These are phyloP conservation scores for Dioscorea cayenensis DNA, from an alignment of 116 monocot species.

Conservation along the genomic window DNA sequence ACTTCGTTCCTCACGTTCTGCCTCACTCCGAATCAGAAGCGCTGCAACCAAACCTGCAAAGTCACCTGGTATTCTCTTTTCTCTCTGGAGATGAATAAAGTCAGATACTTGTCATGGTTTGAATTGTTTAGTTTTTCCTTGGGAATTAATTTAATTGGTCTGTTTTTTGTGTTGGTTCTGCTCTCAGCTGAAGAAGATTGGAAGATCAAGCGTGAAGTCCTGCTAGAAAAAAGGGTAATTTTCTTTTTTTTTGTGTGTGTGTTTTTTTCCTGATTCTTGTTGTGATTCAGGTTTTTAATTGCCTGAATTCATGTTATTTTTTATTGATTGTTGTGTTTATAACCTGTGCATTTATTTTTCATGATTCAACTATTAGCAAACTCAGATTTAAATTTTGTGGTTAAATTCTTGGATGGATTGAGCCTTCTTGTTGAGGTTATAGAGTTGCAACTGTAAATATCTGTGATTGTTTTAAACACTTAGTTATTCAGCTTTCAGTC, in stretches of 20 bases:
- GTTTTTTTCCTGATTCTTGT: background rate
- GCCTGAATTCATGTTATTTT: no score
- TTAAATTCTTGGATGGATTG: no score
- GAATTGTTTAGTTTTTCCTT: constrained; percentile 1
- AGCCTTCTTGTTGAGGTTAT: no score
- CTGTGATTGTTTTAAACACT: no score
- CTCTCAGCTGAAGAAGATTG: constrained; percentile 84
- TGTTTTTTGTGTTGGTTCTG: background rate
- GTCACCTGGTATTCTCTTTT: constrained; percentile 42
- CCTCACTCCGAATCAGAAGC: constrained; percentile 21
- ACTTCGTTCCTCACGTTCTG: constrained; percentile 2
- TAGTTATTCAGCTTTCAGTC: no score
- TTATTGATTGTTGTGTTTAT: no score
- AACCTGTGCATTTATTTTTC: no score
- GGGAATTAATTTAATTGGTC: background rate
- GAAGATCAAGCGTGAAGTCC: constrained; percentile 76
- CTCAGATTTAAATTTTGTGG: no score
- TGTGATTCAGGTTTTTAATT: no score
- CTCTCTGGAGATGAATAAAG: background rate
- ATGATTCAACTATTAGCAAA: no score
- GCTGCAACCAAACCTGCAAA: constrained; percentile 71
- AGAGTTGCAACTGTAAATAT: no score
- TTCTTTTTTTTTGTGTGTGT: background rate
- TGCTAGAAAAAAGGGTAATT: constrained; percentile 76
- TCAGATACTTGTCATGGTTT: background rate